Evolutionary conservation across 768 basidiomycete genomes (phyloP).

Genomic region (Hypholoma fasciculare): DNA sequence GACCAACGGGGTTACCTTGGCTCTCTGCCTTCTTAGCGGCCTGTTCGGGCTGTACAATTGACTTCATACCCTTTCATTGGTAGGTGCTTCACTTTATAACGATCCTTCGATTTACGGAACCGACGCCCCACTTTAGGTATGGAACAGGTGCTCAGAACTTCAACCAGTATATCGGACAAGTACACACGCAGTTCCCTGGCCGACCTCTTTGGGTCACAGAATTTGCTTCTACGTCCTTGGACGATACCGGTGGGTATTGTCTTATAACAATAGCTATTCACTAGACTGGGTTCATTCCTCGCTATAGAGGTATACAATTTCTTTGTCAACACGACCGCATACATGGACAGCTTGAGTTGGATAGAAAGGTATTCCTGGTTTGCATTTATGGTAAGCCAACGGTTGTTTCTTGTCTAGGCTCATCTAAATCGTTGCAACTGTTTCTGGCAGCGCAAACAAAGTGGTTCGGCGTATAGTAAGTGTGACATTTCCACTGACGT

Average conservation of each 20-base stretch:
- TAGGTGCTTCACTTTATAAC: constrained; percentile 10
- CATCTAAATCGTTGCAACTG: background rate
- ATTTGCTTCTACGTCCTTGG: constrained; percentile 9
- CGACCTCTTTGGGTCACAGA: constrained; percentile 38
- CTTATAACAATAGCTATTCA: background rate
- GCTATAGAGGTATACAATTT: constrained; percentile 7
- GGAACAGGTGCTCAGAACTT: constrained; percentile 33
- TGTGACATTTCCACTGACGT: background rate
- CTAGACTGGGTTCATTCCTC: background rate
- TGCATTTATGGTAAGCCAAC: constrained; percentile 5
- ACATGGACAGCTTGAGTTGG: constrained; percentile 5
- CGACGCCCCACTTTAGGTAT: constrained; percentile 11
- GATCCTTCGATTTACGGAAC: background rate
- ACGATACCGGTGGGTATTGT: background rate
- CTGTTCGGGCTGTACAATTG: constrained; percentile 34
- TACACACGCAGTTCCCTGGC: constrained; percentile 32
- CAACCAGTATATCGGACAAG: constrained; percentile 30
- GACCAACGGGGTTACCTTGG: constrained; percentile 30
- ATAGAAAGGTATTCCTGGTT: constrained; percentile 12
- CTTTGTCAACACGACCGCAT: background rate
- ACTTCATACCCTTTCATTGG: constrained; percentile 38
- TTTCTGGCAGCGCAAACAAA: constrained; percentile 6
- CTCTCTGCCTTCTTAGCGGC: constrained; percentile 31
- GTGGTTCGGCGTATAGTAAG: constrained; percentile 8
- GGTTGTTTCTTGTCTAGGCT: background rate